Base-by-base conservation (phyloP, 805 yeast genomes). In the Candida dajiaensis region DNA sequence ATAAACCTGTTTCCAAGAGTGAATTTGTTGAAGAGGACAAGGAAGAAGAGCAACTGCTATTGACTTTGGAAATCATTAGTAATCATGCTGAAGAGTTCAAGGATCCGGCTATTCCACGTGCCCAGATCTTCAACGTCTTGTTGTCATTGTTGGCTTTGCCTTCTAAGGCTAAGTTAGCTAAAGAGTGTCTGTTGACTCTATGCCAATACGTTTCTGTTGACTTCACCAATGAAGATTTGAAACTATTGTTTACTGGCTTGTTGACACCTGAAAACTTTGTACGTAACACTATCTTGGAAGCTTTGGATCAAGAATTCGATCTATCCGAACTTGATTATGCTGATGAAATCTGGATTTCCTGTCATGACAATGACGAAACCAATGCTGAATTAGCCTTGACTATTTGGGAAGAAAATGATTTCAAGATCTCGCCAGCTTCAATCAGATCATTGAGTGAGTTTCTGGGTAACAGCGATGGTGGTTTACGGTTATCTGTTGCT, bases 21-120 rank as follows among this genome's bases (percentile, higher is more conserved):
- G 95, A 87, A 56, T 85, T 83, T 61, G 76, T 76, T 26, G 92
- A 88, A 46, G 96, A 87, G 62, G 88, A 82, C 54, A 81, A 81
- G n/a, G 89, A 85, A 59, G 97, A 90, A 63, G 97, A 89, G 61
- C 92, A 87, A 56, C 69, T 89, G 42, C 64, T 85, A 42, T 68
- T 92, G 47, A 85, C 92, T 0, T 65, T 90, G 55, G 95, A 87
- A 57, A 80, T 89, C 37, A 70, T 92, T 46, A 72, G 81, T 37
- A 74, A 76, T 2, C 90, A 85, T 57, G 75, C 83, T 20, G 89
- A 81, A 52, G 74, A 72, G 13, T 84, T 94, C 59, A 80, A 76
- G 53, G 82, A 83, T 57, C 72, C 73, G 0, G 63, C 77, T 1
- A 79, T 87, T 47, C 95, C 96, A 18, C 78, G 97, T 59, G 67